Evolutionary conservation across 192 early-diverging fungal species (phyloP).

Genomic region (Rhizoclosmatium sp.): DNA sequence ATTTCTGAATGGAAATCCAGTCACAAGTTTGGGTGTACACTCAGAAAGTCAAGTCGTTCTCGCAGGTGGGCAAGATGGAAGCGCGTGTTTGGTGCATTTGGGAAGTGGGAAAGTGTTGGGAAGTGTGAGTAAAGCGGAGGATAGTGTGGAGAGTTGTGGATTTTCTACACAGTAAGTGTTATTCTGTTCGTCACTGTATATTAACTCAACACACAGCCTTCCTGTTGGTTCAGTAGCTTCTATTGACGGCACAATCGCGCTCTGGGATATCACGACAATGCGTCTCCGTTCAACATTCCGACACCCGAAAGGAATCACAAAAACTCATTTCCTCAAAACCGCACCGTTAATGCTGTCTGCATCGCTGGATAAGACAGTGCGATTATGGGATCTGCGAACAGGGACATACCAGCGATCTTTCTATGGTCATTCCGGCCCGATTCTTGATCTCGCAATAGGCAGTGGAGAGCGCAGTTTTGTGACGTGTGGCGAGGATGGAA

Average conservation of each 20-base stretch:
- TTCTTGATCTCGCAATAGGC: slow-evolving; percentile 84
- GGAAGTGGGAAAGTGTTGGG: slow-evolving; percentile 58
- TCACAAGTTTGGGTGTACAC: slow-evolving; percentile 79
- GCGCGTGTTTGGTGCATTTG: slow-evolving; percentile 79
- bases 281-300: slow-evolving; percentile 80
- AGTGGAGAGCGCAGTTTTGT: slow-evolving; percentile 75
- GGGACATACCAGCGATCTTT: slow-evolving; percentile 78
- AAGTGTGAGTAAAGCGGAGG: slow-evolving; percentile 81
- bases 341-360: slow-evolving; percentile 76
- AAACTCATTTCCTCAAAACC: slow-evolving; percentile 74
- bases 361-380: slow-evolving; percentile 83
- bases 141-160: slow-evolving; percentile 86
- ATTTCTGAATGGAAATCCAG: slow-evolving; percentile 78
- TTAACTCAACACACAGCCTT: slow-evolving; percentile 46
- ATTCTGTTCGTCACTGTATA: background rate
- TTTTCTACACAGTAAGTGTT: slow-evolving; percentile 66
- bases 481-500: slow-evolving; percentile 86
- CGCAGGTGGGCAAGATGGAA: slow-evolving; percentile 83
- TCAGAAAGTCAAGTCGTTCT: slow-evolving; percentile 79
- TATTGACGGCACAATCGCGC: slow-evolving; percentile 84
- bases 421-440: slow-evolving; percentile 85
- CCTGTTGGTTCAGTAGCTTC: slow-evolving; percentile 85
- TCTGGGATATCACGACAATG: slow-evolving; percentile 92
- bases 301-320: slow-evolving; percentile 87
- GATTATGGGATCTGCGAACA: slow-evolving; percentile 91